Evolutionary conservation across 495 filamentous ascomycete genomes (phyloP).

Genomic region (Tricharina praecox): DNA sequence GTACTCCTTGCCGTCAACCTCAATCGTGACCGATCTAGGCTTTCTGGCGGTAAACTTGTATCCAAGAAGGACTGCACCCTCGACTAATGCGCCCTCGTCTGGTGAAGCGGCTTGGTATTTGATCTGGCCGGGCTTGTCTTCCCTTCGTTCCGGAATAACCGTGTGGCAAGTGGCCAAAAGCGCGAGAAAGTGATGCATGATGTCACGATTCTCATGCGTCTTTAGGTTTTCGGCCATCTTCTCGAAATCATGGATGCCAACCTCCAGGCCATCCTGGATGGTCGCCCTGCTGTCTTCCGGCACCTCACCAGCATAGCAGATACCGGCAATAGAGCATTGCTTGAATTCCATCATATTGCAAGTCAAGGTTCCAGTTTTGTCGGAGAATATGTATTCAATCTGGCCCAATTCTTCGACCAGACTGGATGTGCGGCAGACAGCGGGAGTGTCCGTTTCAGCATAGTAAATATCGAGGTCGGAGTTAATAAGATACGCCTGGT

Average conservation of each 20-base stretch:
- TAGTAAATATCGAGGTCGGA: conserved; percentile 97
- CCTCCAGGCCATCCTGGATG: conserved; percentile 52
- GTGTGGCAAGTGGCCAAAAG: conserved; percentile 89
- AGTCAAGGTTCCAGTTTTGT: conserved; percentile 98
- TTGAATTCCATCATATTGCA: conserved; percentile 99
- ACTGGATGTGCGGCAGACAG: conserved; percentile 87
- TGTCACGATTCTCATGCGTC: conserved; percentile 45
- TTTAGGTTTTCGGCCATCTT: conserved; percentile 55
- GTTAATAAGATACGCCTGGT: conserved; percentile 90
- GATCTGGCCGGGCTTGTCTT: conserved; percentile 59
- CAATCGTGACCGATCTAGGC: conserved; percentile 68
- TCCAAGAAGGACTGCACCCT: conserved; percentile 70
- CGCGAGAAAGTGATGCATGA: conserved; percentile 79
- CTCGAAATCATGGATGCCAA: conserved; percentile 79
- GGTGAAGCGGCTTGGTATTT: conserved; percentile 97
- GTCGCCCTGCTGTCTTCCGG: conserved; percentile 79
- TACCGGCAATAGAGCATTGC: conserved; percentile 78
- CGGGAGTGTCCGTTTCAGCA: conserved; percentile 84
- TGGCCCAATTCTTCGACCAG: conserved; percentile 95
- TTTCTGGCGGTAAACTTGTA: conserved; percentile 83
- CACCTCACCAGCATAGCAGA: conserved; percentile 86
- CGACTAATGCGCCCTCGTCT: conserved; percentile 89
- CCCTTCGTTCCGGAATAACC: conserved; percentile 78
- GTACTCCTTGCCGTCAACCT: conserved; percentile 47
- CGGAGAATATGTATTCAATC: conserved; percentile 96